Evolutionary conservation across 2,329 filamentous ascomycete species (phyloP).

Genomic region (Cercospora zeina): DNA sequence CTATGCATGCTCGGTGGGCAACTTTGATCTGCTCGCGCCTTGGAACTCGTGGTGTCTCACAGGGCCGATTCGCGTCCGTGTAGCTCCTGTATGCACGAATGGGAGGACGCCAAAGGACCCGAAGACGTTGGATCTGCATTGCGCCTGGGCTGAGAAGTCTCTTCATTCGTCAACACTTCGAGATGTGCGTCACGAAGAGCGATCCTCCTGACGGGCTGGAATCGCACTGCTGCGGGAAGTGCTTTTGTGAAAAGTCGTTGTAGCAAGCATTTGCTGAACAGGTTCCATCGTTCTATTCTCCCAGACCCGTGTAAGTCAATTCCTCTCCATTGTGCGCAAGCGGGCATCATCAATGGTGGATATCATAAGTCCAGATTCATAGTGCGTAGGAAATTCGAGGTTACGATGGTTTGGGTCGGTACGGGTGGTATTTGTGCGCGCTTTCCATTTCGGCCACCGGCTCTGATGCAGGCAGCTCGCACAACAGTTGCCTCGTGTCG

Average conservation of each 20-base stretch:
- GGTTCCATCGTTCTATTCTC: neutral
- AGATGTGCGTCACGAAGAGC: neutral
- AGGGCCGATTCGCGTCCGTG: no score
- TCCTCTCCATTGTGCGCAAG: neutral
- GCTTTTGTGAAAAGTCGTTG: neutral
- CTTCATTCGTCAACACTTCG: neutral
- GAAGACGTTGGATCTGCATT: no score
- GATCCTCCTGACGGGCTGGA: neutral
- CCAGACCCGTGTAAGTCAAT: neutral
- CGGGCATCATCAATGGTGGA: neutral
- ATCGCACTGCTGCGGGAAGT: neutral
- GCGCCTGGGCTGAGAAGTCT: neutral
- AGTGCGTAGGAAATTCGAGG: neutral
- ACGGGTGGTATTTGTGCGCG: constrained; percentile 12
- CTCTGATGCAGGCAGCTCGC: constrained; percentile 9
- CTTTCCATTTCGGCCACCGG: constrained; percentile 5
- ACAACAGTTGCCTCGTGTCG: constrained; percentile 3
- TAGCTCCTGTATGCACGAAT: no score
- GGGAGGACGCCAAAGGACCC: no score
- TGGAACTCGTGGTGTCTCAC: no score
- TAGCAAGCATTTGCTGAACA: neutral
- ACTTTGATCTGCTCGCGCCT: no score
- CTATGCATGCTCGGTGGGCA: no score
- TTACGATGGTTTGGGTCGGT: constrained; percentile 6
- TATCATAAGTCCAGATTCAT: no score